These are phyloP conservation scores for Leccinum pallidistipes DNA, from an alignment of 1,284 basidiomycete species.

Conservation along the genomic window DNA sequence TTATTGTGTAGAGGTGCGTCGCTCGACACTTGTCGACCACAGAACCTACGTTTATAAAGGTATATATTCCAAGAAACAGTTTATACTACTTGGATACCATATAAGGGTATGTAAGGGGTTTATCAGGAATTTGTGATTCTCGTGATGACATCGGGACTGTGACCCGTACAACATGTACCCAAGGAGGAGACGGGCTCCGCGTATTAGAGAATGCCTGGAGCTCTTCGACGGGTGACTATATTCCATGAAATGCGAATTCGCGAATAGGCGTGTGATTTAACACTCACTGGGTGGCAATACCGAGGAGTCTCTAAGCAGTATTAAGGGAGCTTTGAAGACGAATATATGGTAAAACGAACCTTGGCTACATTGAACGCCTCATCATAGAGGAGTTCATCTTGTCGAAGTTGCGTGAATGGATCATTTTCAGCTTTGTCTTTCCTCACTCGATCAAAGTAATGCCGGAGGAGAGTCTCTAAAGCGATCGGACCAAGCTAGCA, in stretches of 20 bases:
- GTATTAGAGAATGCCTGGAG: constrained; percentile 86
- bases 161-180: constrained; percentile 79
- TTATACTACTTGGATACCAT: too few relatives aligned
- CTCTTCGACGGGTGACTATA: constrained; percentile 79
- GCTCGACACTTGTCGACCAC: too few relatives aligned
- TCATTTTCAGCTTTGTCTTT: constrained; percentile 38
- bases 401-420: constrained; percentile 49
- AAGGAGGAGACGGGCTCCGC: constrained; percentile 85
- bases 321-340: neutral
- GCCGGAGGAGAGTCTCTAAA: constrained; percentile 78
- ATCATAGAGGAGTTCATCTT: constrained; percentile 82
- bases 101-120: too few relatives aligned
- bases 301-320: constrained; percentile 53
- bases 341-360: constrained; percentile 41
- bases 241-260: neutral
- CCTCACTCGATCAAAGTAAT: constrained; percentile 71
- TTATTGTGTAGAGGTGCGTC: too few relatives aligned
- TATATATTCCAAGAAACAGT: too few relatives aligned
- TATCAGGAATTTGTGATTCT: too few relatives aligned
- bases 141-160: constrained; percentile 61
- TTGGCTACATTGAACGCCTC: constrained; percentile 80
- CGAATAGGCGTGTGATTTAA: neutral
- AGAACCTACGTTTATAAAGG: too few relatives aligned
- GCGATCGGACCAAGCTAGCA: constrained; percentile 70
- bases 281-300: constrained; percentile 52